phyloP scores from a whole-genome alignment of 805 yeast species.

The Candida maltosa region DNA sequence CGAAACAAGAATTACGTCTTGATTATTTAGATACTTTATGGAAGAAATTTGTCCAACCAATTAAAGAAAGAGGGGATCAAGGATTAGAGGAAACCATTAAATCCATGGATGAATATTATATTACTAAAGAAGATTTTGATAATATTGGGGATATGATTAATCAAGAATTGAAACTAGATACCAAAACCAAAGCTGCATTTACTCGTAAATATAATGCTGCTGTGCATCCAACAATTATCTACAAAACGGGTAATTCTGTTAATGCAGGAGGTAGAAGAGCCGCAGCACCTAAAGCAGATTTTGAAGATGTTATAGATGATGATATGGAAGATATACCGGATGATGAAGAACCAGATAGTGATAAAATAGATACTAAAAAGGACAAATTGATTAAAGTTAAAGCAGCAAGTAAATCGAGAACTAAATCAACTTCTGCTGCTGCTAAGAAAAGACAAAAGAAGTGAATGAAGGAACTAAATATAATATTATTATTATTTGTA shows the following conservation, averaged over 20 bases:
- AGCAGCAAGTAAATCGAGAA: constrained; percentile 15
- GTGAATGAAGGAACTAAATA: background rate
- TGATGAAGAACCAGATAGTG: constrained; percentile 42
- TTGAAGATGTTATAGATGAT: constrained; percentile 69
- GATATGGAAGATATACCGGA: constrained; percentile 39
- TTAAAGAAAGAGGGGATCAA: constrained; percentile 51
- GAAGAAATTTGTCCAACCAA: constrained; percentile 54
- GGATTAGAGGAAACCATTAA: constrained; percentile 66
- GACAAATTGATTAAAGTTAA: constrained; percentile 61
- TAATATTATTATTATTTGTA: too few species aligned
- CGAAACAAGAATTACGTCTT: constrained; percentile 68
- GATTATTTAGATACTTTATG: constrained; percentile 70
- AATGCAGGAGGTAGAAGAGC: constrained; percentile 18
- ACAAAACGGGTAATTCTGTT: constrained; percentile 65
- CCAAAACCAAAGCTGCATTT: constrained; percentile 79
- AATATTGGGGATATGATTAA: constrained; percentile 77
- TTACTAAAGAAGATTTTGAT: constrained; percentile 93
- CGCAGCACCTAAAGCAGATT: constrained; percentile 50
- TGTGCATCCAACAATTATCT: constrained; percentile 83
- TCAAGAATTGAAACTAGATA: constrained; percentile 48
- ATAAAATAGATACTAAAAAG: constrained; percentile 49
- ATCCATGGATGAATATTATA: constrained; percentile 79
- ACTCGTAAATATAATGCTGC: constrained; percentile 77
- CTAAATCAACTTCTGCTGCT: constrained; percentile 2
- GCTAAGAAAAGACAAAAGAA: constrained; percentile 6